A percentile compares a stretch with the other conserved stretches of the same genome.
These are phyloP conservation scores for Croton setiger DNA, from an alignment of 441 rosid species.

Conservation along the genomic window DNA sequence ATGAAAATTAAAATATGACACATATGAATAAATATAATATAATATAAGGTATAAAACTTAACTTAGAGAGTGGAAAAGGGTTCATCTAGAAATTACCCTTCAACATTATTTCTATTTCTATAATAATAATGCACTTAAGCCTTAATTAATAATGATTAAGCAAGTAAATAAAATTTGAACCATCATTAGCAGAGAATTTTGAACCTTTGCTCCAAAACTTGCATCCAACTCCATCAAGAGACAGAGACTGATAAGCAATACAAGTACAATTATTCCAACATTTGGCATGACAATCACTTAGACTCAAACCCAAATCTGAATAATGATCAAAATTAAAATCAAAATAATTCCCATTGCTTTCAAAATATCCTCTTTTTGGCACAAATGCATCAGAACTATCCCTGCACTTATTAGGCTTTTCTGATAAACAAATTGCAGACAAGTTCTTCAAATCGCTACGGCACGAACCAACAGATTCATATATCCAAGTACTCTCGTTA, in stretches of 20 bases:
- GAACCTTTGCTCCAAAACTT: constrained; percentile 40
- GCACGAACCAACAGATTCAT: constrained; percentile 32
- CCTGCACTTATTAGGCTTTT: constrained; percentile 44
- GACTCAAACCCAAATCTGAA: constrained; percentile 23
- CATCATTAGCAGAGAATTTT: constrained; percentile 28
- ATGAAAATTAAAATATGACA: not conserved
- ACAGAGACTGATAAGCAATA: constrained; percentile 32
- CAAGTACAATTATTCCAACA: constrained; percentile 66
- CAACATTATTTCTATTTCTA: not conserved
- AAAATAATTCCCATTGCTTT: not conserved
- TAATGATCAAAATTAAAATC: not conserved
- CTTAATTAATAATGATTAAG: constrained; percentile 19
- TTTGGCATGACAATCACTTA: constrained; percentile 50
- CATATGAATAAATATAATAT: not conserved
- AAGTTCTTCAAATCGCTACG: constrained; percentile 27
- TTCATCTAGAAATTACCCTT: not conserved
- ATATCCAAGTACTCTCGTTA: constrained; percentile 15
- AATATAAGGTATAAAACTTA: not conserved
- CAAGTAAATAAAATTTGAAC: constrained; percentile 27
- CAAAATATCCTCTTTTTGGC: constrained; percentile 42
- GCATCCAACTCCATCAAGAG: constrained; percentile 38
- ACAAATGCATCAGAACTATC: constrained; percentile 34
- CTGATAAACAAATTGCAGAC: constrained; percentile 41
- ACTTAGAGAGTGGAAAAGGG: not conserved
- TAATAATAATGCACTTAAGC: too few species aligned